Conservation (phyloP, 2,329 filamentous ascomycete species). For the Sporothrix mexicana region DNA sequence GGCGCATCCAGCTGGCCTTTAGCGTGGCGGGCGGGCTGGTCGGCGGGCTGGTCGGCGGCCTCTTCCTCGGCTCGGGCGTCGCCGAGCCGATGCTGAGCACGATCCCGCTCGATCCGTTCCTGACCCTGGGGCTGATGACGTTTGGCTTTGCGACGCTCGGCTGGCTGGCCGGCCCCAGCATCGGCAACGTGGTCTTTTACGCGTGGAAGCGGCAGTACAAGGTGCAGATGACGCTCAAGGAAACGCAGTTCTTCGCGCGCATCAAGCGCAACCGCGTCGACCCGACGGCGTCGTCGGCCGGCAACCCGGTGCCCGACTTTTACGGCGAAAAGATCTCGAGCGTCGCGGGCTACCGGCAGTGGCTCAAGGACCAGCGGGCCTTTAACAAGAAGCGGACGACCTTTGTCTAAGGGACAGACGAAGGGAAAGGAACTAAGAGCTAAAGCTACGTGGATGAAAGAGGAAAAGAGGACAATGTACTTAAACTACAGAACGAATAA, state of each 20-base stretch:
- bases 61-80: conserved; percentile 71
- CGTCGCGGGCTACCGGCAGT: conserved; percentile 87
- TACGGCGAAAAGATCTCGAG: conserved; percentile 98
- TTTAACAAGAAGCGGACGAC: conserved; percentile 89
- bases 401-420: conserved; percentile 55
- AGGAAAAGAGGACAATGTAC: too few relatives aligned
- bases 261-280: conserved; percentile 94
- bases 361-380: conserved; percentile 96
- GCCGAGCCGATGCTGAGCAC: conserved; percentile 73
- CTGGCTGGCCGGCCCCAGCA: conserved; percentile 83
- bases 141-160: conserved; percentile 78
- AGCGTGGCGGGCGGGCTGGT: conserved; percentile 69
- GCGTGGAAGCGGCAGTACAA: conserved; percentile 73
- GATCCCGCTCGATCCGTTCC: conserved; percentile 84
- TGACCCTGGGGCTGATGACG: conserved; percentile 81
- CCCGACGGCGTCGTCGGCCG: conserved; percentile 83
- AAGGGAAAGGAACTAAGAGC: background rate
- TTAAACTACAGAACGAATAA: conserved; percentile 4
- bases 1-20: conserved; percentile 80
- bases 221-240: conserved; percentile 79
- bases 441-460: too few relatives aligned
- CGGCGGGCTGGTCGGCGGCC: conserved; percentile 66
- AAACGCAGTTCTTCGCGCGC: conserved; percentile 88
- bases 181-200: conserved; percentile 83
- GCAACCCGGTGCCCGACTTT: conserved; percentile 95